phyloP scores from a whole-genome alignment of 257 asterid species.

The Nicotiana knightiana region DNA sequence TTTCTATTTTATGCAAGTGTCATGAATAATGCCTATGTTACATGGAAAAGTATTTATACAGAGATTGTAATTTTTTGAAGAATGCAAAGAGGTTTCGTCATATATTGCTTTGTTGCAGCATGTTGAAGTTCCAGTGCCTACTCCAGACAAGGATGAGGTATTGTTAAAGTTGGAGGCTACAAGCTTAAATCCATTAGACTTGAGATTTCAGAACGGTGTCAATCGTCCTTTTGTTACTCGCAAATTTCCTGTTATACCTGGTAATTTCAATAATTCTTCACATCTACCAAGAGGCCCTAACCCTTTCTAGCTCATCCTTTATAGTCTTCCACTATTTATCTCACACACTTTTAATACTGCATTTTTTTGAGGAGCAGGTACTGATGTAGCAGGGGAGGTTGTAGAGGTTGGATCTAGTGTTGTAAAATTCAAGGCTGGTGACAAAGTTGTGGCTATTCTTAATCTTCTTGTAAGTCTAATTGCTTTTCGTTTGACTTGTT shows the following conservation, averaged over 20 bases:
- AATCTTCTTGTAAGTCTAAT: conserved; percentile 28
- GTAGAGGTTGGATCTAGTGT: conserved; percentile 47
- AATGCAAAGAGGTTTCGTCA: too few species aligned
- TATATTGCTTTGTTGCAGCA: conserved; percentile 37
- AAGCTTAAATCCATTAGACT: conserved; percentile 60
- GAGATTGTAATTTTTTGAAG: too few species aligned
- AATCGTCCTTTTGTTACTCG: conserved; percentile 39
- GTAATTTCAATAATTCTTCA: conserved; percentile 23
- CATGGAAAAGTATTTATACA: too few species aligned
- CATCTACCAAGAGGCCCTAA: not conserved
- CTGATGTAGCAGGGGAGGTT: conserved; percentile 65
- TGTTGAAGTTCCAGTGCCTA: conserved; percentile 52
- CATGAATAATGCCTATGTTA: too few species aligned
- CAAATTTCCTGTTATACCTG: conserved; percentile 47
- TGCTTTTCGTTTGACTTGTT: not conserved
- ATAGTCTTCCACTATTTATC: not conserved
- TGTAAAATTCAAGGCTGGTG: conserved; percentile 46
- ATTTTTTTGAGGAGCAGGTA: conserved; percentile 30
- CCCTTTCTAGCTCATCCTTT: too few species aligned
- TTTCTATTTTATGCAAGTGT: too few species aligned
- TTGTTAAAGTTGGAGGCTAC: conserved; percentile 62
- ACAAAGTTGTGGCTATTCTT: conserved; percentile 47
- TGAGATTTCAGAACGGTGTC: conserved; percentile 55
- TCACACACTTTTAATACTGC: not conserved
- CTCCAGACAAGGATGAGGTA: conserved; percentile 48